Evolutionary conservation across 768 basidiomycete species (phyloP).

Genomic region (Leccinum longicurvipes): DNA sequence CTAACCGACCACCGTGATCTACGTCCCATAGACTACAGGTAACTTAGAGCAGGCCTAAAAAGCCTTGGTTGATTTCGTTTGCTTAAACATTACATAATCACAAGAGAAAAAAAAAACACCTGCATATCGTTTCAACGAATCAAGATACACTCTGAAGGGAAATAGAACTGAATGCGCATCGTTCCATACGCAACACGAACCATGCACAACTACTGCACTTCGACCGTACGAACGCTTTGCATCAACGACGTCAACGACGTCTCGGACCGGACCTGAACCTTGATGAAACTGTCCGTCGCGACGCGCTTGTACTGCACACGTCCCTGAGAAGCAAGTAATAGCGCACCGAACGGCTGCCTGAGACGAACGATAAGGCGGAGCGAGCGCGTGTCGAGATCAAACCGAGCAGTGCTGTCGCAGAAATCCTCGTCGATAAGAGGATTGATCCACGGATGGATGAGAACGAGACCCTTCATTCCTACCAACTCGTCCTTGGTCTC

Average conservation of each 20-base stretch:
- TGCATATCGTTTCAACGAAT: too few relatives aligned
- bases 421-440: not conserved
- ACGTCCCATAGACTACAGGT: too few relatives aligned
- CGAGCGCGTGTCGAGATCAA: not conserved
- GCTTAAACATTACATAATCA: too few relatives aligned
- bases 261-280: not conserved
- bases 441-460: not conserved
- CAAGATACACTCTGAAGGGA: not conserved
- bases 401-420: not conserved
- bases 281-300: not conserved
- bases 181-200: not conserved
- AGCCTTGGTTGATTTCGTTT: too few relatives aligned
- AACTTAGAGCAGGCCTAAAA: too few relatives aligned
- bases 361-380: not conserved
- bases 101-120: too few relatives aligned
- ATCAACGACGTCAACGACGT: not conserved
- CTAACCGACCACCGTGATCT: too few relatives aligned
- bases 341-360: not conserved
- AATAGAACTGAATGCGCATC: not conserved
- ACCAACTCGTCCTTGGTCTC: not conserved
- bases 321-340: not conserved
- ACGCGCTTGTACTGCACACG: not conserved
- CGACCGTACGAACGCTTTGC: not conserved
- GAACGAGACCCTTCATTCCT: not conserved
- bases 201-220: not conserved